These are phyloP conservation scores for Trifolium fragiferum DNA, from an alignment of 306 rosid genomes.

Conservation along the genomic window DNA sequence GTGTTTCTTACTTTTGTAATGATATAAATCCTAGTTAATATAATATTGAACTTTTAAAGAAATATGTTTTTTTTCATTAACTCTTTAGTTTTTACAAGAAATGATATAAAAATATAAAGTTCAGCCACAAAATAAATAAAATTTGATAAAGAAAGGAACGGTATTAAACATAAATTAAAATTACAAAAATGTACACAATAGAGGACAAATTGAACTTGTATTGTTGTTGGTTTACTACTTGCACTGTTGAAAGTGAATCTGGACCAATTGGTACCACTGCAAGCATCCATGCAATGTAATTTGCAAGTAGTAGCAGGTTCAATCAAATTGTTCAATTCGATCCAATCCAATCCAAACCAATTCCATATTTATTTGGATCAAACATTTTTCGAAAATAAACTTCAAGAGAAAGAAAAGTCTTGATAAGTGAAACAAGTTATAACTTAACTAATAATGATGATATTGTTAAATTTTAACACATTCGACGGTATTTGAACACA, in stretches of 20 bases:
- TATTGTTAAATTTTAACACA: too few relatives aligned
- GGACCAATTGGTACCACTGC: slow-evolving; percentile 40
- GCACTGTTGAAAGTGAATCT: background rate
- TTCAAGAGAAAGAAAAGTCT: background rate
- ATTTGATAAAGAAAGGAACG: too few relatives aligned
- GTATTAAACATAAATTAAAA: background rate
- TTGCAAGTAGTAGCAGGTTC: background rate
- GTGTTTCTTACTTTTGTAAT: too few relatives aligned
- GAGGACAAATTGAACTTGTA: slow-evolving; percentile 16
- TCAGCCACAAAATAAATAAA: too few relatives aligned
- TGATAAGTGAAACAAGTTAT: background rate
- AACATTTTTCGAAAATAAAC: too few relatives aligned
- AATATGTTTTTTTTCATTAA: too few relatives aligned
- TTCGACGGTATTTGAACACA: too few relatives aligned
- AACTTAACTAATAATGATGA: too few relatives aligned
- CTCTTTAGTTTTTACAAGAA: too few relatives aligned
- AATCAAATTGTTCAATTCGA: background rate
- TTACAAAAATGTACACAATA: background rate
- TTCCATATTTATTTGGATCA: slow-evolving; percentile 4
- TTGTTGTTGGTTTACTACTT: background rate
- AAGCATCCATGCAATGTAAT: slow-evolving; percentile 27
- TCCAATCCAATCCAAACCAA: background rate
- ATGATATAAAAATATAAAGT: too few relatives aligned
- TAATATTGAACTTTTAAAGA: too few relatives aligned
- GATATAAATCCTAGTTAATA: too few relatives aligned